A percentile compares a stretch with the other conserved stretches of the same genome.
phyloP scores from a whole-genome alignment of 768 basidiomycete genomes.

The Suillus weaverae region DNA sequence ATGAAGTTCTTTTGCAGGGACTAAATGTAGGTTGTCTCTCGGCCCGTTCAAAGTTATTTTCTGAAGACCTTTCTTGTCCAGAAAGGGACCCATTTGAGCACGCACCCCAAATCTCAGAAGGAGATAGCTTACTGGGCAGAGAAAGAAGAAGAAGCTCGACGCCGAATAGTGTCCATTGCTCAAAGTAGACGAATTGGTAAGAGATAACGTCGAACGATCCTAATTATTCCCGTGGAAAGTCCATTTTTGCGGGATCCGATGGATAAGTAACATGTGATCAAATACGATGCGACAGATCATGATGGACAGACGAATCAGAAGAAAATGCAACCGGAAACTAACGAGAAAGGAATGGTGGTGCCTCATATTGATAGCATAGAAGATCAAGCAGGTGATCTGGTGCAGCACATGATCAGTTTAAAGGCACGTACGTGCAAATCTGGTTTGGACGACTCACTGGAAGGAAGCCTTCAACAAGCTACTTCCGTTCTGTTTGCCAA shows the following conservation, averaged over 20 bases:
- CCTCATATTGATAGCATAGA: neutral
- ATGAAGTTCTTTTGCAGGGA: constrained; percentile 73
- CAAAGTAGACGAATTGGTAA: constrained; percentile 27
- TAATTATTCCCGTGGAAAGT: constrained; percentile 16
- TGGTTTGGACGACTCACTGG: constrained; percentile 31
- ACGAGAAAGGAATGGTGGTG: constrained; percentile 10
- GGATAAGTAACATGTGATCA: constrained; percentile 22
- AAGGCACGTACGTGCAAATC: constrained; percentile 5
- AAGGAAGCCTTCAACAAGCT: constrained; percentile 73
- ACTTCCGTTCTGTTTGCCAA: constrained; percentile 65
- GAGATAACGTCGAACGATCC: constrained; percentile 17
- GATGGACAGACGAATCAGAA: constrained; percentile 10
- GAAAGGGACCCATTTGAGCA: constrained; percentile 68
- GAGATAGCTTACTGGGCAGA: constrained; percentile 88
- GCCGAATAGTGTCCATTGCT: constrained; percentile 49
- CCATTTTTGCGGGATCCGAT: constrained; percentile 17
- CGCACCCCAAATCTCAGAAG: constrained; percentile 82
- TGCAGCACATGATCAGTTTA: constrained; percentile 1
- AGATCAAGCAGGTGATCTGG: constrained; percentile 7
- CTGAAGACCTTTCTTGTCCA: constrained; percentile 26
- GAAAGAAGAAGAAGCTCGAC: constrained; percentile 75
- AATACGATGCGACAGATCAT: constrained; percentile 13
- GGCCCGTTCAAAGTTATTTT: neutral
- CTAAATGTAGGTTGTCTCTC: constrained; percentile 58
- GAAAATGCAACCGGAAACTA: constrained; percentile 2